These are phyloP conservation scores for Coemansia sp. DNA, from an alignment of 192 early-diverging fungal species.

Conservation along the genomic window DNA sequence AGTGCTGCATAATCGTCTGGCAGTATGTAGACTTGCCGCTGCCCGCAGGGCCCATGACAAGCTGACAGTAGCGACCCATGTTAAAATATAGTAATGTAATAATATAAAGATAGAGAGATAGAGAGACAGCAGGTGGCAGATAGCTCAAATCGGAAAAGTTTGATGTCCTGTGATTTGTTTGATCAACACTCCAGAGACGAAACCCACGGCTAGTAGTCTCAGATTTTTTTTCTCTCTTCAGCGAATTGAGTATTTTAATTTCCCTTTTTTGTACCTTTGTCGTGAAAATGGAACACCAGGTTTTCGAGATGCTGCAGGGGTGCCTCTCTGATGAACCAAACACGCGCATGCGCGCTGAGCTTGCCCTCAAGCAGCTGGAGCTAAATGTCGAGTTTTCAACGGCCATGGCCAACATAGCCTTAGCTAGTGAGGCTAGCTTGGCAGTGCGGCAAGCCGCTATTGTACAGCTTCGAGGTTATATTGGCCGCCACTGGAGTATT, in stretches of 20 bases:
- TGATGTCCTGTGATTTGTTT: neutral
- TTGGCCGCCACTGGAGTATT: constrained; percentile 72
- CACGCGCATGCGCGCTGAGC: constrained; percentile 67
- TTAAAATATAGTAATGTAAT: neutral
- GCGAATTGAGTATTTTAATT: neutral
- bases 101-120: neutral
- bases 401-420: constrained; percentile 64
- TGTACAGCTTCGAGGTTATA: constrained; percentile 72
- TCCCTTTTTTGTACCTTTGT: neutral
- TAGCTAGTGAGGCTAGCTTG: constrained; percentile 61
- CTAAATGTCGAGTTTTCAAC: constrained; percentile 62
- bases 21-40: constrained; percentile 98
- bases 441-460: constrained; percentile 70
- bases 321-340: constrained; percentile 68
- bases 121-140: neutral
- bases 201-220: neutral
- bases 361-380: constrained; percentile 65
- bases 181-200: neutral
- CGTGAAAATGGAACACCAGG: constrained; percentile 66
- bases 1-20: constrained; percentile 92
- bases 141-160: too few species aligned
- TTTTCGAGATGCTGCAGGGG: constrained; percentile 69
- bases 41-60: constrained; percentile 97
- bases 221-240: neutral
- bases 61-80: constrained; percentile 80